Conservation (phyloP, 208 protist genomes). For the Trichomonas gallinae region DNA sequence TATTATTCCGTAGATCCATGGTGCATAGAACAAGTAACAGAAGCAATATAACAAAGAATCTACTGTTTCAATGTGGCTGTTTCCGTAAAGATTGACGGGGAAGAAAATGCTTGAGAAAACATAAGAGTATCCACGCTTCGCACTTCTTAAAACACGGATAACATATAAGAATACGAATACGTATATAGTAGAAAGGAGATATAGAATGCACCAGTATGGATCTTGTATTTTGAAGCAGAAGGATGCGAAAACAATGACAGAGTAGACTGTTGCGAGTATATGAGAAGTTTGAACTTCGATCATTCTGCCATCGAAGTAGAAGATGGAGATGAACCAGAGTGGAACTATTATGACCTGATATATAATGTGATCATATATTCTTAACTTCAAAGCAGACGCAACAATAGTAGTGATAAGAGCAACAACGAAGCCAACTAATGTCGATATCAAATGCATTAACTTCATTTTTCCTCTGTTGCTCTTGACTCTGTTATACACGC, state of each 20-base stretch:
- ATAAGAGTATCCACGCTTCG: background rate
- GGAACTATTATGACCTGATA: background rate
- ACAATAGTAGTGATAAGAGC: background rate
- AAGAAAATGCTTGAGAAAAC: background rate
- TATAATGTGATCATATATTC: background rate
- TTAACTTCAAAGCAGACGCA: background rate
- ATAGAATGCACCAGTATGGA: background rate
- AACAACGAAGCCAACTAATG: background rate
- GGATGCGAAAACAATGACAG: background rate
- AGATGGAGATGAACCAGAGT: background rate
- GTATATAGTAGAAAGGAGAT: background rate
- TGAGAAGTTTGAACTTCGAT: background rate
- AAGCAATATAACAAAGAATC: background rate
- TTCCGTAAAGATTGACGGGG: background rate
- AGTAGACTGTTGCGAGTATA: background rate
- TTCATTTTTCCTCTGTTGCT: background rate
- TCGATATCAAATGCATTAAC: background rate
- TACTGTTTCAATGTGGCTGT: background rate
- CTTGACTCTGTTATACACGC: background rate
- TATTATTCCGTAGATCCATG: background rate
- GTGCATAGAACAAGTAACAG: background rate
- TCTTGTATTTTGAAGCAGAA: background rate
- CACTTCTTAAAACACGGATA: background rate
- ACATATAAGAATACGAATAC: background rate
- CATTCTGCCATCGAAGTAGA: background rate